Conservation (phyloP, 2,329 filamentous ascomycete genomes). For the Lasiodiplodia hormozganensis region DNA sequence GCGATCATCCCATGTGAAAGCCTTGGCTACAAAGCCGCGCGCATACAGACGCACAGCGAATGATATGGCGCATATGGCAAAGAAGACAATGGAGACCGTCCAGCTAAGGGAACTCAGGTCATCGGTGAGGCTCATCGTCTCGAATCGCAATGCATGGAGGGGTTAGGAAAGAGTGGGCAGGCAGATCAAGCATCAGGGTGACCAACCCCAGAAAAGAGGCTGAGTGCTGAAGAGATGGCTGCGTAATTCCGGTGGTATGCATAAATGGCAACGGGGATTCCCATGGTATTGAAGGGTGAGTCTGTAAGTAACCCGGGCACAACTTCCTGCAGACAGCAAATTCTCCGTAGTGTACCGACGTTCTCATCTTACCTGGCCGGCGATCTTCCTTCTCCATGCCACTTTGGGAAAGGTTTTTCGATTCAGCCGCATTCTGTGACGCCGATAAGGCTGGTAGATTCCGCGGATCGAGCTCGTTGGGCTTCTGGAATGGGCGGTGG, state of each 20-base stretch:
- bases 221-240: not conserved
- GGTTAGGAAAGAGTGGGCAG: not conserved
- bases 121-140: conserved; percentile 9
- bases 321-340: not conserved
- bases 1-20: conserved; percentile 24
- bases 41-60: conserved; percentile 17
- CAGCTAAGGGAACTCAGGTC: conserved; percentile 20
- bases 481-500: conserved; percentile 12
- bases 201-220: not conserved
- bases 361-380: not conserved
- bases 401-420: not conserved
- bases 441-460: not conserved
- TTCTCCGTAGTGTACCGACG: not conserved
- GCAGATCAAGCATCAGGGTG: not conserved
- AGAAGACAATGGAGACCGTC: not conserved
- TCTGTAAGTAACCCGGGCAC: not conserved
- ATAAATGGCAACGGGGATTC: not conserved
- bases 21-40: conserved; percentile 1
- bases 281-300: not conserved
- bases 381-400: not conserved
- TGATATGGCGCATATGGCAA: conserved; percentile 9
- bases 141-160: not conserved
- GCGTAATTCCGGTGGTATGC: not conserved
- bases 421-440: conserved; percentile 3
- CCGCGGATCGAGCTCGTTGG: not conserved